Conservation (phyloP, 768 basidiomycete species). For the Trametes maxima region DNA sequence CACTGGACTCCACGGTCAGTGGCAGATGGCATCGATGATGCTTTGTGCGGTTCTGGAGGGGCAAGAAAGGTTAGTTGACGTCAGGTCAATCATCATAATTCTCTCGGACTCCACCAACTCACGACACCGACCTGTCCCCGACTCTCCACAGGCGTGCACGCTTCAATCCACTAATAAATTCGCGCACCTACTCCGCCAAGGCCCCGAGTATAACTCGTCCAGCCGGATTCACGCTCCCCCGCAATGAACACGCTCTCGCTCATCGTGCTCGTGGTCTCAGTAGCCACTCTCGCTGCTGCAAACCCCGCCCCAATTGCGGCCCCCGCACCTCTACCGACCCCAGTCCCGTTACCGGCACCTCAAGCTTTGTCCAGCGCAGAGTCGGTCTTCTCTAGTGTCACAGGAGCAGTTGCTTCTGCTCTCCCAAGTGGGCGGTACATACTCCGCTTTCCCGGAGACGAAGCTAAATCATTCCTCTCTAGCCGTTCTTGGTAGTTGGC, state of each 20-base stretch:
- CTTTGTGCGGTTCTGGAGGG: too few relatives aligned
- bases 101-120: too few relatives aligned
- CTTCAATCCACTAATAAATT: background rate
- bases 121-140: background rate
- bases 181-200: background rate
- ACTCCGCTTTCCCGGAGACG: background rate
- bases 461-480: background rate
- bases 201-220: background rate
- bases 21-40: too few relatives aligned
- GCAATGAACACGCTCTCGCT: background rate
- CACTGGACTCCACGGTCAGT: too few relatives aligned
- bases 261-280: constrained; percentile 1
- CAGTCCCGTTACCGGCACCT: constrained; percentile 8
- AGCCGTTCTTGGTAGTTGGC: constrained; percentile 27
- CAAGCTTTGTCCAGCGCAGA: constrained; percentile 6
- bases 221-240: background rate
- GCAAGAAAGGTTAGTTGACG: too few relatives aligned
- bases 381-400: constrained; percentile 17
- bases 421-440: constrained; percentile 6
- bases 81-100: too few relatives aligned
- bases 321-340: constrained; percentile 4
- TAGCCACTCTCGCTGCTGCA: background rate
- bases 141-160: background rate
- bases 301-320: constrained; percentile 10
- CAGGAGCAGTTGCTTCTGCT: constrained; percentile 18